phyloP scores from a whole-genome alignment of 345 rosid species.

The Camelina neglecta region DNA sequence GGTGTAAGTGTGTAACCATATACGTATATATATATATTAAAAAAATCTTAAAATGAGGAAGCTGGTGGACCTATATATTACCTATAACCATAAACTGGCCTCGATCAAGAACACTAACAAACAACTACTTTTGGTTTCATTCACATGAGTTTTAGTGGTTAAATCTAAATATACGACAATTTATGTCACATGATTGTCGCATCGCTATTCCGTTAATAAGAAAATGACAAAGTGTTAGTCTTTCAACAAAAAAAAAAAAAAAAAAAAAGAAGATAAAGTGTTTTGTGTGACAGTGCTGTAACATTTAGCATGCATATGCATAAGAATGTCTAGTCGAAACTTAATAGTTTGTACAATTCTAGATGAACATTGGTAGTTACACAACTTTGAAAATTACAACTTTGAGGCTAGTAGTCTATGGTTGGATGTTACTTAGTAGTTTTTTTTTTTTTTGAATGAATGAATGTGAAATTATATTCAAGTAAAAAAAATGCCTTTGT shows the following conservation, averaged over 20 bases:
- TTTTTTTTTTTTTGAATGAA: too few species aligned
- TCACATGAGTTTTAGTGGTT: slow-evolving; percentile 26
- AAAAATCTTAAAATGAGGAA: slow-evolving; percentile 3
- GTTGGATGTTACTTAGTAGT: too few species aligned
- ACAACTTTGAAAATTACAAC: too few species aligned
- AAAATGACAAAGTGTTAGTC: background rate
- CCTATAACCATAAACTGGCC: slow-evolving; percentile 5
- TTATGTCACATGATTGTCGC: slow-evolving; percentile 22
- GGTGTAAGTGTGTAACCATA: background rate
- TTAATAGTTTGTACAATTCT: too few species aligned
- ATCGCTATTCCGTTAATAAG: slow-evolving; percentile 7
- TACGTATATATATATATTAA: too few species aligned
- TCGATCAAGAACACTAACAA: slow-evolving; percentile 10
- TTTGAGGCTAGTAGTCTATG: too few species aligned
- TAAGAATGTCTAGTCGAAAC: too few species aligned
- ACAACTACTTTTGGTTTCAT: background rate
- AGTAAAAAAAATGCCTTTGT: too few species aligned
- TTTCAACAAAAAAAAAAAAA: background rate
- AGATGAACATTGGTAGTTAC: too few species aligned
- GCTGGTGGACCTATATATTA: slow-evolving; percentile 10
- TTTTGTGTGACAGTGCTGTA: background rate
- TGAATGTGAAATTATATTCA: too few species aligned
- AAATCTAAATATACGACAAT: slow-evolving; percentile 12
- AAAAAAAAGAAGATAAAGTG: background rate
- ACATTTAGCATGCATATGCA: too few species aligned